Evolutionary conservation across 495 filamentous ascomycete genomes (phyloP).

Genomic region (Penicillium maclennaniae): DNA sequence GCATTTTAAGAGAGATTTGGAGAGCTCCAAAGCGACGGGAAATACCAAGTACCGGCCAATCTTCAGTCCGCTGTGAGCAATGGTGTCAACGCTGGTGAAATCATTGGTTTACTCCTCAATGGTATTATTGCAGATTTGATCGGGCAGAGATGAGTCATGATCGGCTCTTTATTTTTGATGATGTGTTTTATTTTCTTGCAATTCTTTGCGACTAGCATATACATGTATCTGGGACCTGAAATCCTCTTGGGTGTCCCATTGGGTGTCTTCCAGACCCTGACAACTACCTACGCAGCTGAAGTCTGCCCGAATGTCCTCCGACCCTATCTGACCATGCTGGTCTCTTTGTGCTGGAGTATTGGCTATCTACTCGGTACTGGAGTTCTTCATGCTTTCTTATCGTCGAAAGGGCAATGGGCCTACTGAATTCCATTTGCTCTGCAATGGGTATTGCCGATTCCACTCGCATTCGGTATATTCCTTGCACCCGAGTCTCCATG

Average conservation of each 20-base stretch:
- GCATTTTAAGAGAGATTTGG: slow-evolving; percentile 38
- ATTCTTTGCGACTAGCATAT: slow-evolving; percentile 61
- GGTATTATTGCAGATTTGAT: slow-evolving; percentile 60
- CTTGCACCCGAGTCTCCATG: slow-evolving; percentile 69
- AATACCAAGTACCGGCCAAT: slow-evolving; percentile 38
- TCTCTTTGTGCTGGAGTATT: slow-evolving; percentile 72
- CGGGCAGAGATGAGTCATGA: slow-evolving; percentile 60
- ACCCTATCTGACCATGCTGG: slow-evolving; percentile 66
- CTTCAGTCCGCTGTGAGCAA: slow-evolving; percentile 67
- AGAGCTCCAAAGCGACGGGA: slow-evolving; percentile 21
- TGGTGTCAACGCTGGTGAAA: slow-evolving; percentile 54
- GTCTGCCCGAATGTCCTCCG: slow-evolving; percentile 63
- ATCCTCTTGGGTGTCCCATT: slow-evolving; percentile 68
- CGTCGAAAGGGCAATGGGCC: slow-evolving; percentile 48
- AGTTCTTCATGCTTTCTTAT: slow-evolving; percentile 56
- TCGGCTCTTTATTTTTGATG: slow-evolving; percentile 52
- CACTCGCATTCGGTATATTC: slow-evolving; percentile 57
- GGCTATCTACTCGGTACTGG: slow-evolving; percentile 65
- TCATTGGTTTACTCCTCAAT: slow-evolving; percentile 64
- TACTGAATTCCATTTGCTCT: slow-evolving; percentile 61
- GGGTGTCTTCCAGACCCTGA: slow-evolving; percentile 70
- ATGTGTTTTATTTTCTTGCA: slow-evolving; percentile 59
- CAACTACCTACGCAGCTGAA: slow-evolving; percentile 70
- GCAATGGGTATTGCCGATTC: slow-evolving; percentile 71
- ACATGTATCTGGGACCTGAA: slow-evolving; percentile 60